These are phyloP conservation scores for Collybia nuda DNA, from an alignment of 768 basidiomycete genomes.

Conservation along the genomic window DNA sequence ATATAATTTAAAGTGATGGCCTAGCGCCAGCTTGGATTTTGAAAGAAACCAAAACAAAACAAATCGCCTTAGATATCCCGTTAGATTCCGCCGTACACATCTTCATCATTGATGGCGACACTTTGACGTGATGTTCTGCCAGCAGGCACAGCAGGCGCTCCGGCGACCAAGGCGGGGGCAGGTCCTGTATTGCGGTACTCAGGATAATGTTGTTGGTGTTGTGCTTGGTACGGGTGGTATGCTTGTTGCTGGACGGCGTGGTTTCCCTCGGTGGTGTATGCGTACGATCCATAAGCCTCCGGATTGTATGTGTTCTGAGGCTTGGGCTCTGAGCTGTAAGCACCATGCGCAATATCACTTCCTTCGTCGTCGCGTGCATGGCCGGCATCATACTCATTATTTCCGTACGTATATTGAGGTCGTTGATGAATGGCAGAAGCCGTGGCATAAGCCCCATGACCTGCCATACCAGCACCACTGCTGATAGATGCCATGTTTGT, in stretches of 20 bases:
- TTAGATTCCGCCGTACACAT: slow-evolving; percentile 38
- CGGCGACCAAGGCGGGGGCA: slow-evolving; percentile 18
- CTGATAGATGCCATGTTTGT: slow-evolving; percentile 25
- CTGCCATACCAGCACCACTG: slow-evolving; percentile 35
- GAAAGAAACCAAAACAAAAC: background rate
- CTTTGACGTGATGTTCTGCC: slow-evolving; percentile 14
- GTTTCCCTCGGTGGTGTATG: slow-evolving; percentile 31
- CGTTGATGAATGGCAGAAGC: slow-evolving; percentile 37
- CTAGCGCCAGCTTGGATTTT: background rate
- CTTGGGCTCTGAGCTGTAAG: slow-evolving; percentile 42
- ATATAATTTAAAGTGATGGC: slow-evolving; percentile 3
- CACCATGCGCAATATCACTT: slow-evolving; percentile 26
- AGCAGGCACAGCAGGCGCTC: slow-evolving; percentile 18
- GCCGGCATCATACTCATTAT: slow-evolving; percentile 21
- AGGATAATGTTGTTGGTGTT: slow-evolving; percentile 18
- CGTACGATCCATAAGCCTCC: slow-evolving; percentile 44
- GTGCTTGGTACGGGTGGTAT: slow-evolving; percentile 21
- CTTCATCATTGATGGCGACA: slow-evolving; percentile 22
- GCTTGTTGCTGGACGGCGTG: slow-evolving; percentile 26
- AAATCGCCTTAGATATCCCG: slow-evolving; percentile 3
- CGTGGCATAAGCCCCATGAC: slow-evolving; percentile 34
- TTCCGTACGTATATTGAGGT: slow-evolving; percentile 38
- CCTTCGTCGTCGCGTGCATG: slow-evolving; percentile 23
- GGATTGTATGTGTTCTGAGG: slow-evolving; percentile 36
- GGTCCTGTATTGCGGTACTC: slow-evolving; percentile 14